Evolutionary conservation across 148 eudicot species (phyloP).

Genomic region (Chenopodium formosanum): DNA sequence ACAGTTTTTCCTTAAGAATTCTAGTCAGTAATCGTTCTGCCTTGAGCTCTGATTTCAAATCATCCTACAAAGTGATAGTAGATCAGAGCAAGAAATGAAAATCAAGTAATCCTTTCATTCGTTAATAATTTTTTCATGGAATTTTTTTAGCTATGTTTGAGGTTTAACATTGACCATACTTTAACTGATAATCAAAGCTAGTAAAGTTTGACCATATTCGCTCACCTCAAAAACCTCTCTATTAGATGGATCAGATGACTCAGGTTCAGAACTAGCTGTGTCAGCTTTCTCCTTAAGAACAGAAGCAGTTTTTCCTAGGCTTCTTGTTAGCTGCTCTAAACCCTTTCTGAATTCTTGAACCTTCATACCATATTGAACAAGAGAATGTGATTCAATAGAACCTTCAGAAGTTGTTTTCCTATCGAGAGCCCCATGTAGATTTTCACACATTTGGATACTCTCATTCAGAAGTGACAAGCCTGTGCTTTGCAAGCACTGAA

Average conservation of each 20-base stretch:
- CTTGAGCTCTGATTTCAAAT: slow-evolving; percentile 30
- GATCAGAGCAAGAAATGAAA: not conserved
- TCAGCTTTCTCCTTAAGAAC: slow-evolving; percentile 22
- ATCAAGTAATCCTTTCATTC: not conserved
- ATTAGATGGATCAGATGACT: not conserved
- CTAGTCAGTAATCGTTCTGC: slow-evolving; percentile 33
- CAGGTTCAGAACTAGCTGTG: slow-evolving; percentile 6
- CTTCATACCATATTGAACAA: slow-evolving; percentile 23
- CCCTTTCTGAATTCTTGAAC: slow-evolving; percentile 33
- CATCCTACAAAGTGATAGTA: slow-evolving; percentile 2
- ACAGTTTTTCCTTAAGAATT: slow-evolving; percentile 32
- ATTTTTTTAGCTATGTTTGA: too few species aligned
- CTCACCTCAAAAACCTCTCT: slow-evolving; percentile 20
- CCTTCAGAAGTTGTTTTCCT: slow-evolving; percentile 13
- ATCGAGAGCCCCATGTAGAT: slow-evolving; percentile 19
- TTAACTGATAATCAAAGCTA: too few species aligned
- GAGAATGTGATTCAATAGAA: slow-evolving; percentile 12
- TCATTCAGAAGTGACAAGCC: slow-evolving; percentile 30
- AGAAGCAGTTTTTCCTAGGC: slow-evolving; percentile 23
- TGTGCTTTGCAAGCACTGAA: slow-evolving; percentile 24
- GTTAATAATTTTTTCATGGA: not conserved
- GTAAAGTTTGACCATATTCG: not conserved
- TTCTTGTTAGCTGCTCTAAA: slow-evolving; percentile 29
- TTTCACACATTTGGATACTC: slow-evolving; percentile 20
- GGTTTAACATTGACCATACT: too few species aligned